Evolutionary conservation across 2,329 filamentous ascomycete genomes (phyloP).

Genomic region (Orbilia ellipsospora): DNA sequence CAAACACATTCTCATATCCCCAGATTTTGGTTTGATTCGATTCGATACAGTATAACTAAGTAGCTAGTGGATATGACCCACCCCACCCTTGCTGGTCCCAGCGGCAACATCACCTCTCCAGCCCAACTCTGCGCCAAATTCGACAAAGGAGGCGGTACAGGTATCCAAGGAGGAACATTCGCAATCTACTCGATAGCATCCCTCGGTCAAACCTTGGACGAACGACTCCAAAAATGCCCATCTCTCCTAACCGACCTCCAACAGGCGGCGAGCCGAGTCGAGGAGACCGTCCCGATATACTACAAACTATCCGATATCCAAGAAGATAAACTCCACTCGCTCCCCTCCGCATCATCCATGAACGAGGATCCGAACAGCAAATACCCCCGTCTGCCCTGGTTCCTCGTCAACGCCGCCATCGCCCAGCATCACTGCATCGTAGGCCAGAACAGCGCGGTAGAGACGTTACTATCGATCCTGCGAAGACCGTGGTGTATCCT

Average conservation of each 20-base stretch:
- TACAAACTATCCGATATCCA: conserved; percentile 13
- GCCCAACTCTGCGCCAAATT: conserved; percentile 44
- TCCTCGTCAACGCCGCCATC: conserved; percentile 40
- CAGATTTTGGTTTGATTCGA: too few species aligned
- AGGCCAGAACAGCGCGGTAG: conserved; percentile 12
- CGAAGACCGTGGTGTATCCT: conserved; percentile 45
- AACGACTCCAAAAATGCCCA: conserved; percentile 10
- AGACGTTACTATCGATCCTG: conserved; percentile 32
- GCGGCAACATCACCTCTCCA: conserved; percentile 12
- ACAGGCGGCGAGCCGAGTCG: conserved; percentile 13
- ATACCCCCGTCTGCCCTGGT: conserved; percentile 33
- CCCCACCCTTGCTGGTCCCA: neutral
- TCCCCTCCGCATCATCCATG: conserved; percentile 21
- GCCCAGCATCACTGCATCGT: conserved; percentile 26
- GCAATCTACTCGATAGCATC: conserved; percentile 38
- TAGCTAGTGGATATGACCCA: conserved; percentile 8
- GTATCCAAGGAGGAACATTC: conserved; percentile 25
- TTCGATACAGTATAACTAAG: neutral
- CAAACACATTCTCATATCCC: too few species aligned
- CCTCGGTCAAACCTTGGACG: conserved; percentile 10
- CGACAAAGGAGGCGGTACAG: conserved; percentile 44
- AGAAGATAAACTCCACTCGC: conserved; percentile 26
- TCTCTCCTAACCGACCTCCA: conserved; percentile 1
- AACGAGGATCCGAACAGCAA: conserved; percentile 11
- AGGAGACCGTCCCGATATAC: conserved; percentile 31